Evolutionary conservation across 1,284 basidiomycete genomes (phyloP).

Genomic region (Inonotus hispidus): DNA sequence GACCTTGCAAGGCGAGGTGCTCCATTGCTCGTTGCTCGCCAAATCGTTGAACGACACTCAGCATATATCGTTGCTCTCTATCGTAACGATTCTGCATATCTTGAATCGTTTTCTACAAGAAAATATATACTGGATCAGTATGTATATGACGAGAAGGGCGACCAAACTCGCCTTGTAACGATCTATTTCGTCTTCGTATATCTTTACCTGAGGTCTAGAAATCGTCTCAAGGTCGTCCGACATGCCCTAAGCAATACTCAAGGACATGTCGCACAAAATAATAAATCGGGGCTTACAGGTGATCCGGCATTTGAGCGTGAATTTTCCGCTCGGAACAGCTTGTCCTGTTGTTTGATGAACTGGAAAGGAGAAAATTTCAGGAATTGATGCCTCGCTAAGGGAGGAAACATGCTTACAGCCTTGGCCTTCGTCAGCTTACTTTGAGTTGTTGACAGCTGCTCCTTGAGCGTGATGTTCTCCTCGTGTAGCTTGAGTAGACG

Average conservation of each 20-base stretch:
- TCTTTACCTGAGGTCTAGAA: constrained; percentile 65
- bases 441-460: constrained; percentile 64
- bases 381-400: neutral
- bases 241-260: constrained; percentile 30
- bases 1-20: constrained; percentile 36
- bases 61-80: constrained; percentile 76
- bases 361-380: constrained; percentile 27
- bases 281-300: constrained; percentile 15
- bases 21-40: constrained; percentile 62
- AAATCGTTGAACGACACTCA: constrained; percentile 64
- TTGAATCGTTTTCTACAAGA: constrained; percentile 42
- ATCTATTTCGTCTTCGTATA: constrained; percentile 64
- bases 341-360: constrained; percentile 93
- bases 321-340: constrained; percentile 76
- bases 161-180: constrained; percentile 48
- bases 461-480: constrained; percentile 67
- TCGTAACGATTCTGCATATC: constrained; percentile 61
- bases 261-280: neutral
- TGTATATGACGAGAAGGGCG: neutral
- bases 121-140: neutral
- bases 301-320: constrained; percentile 16
- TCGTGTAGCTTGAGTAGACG: constrained; percentile 74
- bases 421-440: constrained; percentile 83
- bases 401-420: constrained; percentile 40
- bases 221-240: constrained; percentile 70